Conservation (phyloP, 352 stramenopile genomes). For the Sclerospora graminicola region DNA sequence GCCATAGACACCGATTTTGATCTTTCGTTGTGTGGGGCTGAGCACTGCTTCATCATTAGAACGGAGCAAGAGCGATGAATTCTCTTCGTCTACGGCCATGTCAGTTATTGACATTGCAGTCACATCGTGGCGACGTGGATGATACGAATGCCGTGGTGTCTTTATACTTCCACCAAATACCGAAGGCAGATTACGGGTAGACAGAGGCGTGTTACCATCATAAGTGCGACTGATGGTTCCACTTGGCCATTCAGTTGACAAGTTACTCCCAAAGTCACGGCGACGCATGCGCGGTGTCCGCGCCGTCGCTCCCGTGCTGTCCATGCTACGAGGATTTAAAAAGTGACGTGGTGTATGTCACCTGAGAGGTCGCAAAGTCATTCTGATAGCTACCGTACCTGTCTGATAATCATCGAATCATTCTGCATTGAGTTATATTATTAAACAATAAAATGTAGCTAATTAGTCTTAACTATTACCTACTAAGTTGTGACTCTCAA, state of each 20-base stretch:
- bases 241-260: constrained; percentile 17
- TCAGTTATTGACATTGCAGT: constrained; percentile 14
- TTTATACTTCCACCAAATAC: constrained; percentile 19
- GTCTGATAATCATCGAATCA: no score
- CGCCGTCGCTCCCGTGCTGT: constrained; percentile 69
- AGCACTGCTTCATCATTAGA: constrained; percentile 9
- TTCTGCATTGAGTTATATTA: no score
- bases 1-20: constrained; percentile 80
- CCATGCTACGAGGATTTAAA: constrained; percentile 24
- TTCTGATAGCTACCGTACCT: no score
- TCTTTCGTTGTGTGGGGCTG: constrained; percentile 12
- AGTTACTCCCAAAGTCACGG: constrained; percentile 11
- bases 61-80: constrained; percentile 6
- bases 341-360: no score
- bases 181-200: constrained; percentile 5
- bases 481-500: no score
- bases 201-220: constrained; percentile 22
- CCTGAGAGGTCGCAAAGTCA: no score
- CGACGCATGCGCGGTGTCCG: constrained; percentile 49
- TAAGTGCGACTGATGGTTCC: constrained; percentile 18
- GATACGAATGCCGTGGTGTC: constrained; percentile 45
- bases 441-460: no score
- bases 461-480: no score
- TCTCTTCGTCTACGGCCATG: constrained; percentile 18
- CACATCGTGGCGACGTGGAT: constrained; percentile 16